A percentile compares a stretch with the other conserved stretches of the same genome.
phyloP scores from a whole-genome alignment of 345 rosid species.

The rapeseed (Brassica napus) region Da-Ae NC_063436.1:9872501-9873000 shows the following conservation, averaged over 20 bases:
- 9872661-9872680: not conserved
- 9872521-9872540: not conserved
- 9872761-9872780: not conserved
- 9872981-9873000: conserved; percentile 30
- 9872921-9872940: not conserved
- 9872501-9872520: not conserved
- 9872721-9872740: not conserved
- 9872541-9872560: not conserved
- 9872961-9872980: conserved; percentile 1
- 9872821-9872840: too few species aligned
- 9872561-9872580: not conserved
- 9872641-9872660: too few species aligned
- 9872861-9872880: not conserved
- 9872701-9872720: not conserved
- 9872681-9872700: not conserved
- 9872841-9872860: too few species aligned
- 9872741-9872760: not conserved
- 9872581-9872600: not conserved
- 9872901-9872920: not conserved
- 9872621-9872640: not conserved
- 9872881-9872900: too few species aligned
- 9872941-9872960: not conserved
- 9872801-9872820: not conserved
- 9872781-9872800: not conserved
- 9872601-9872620: not conserved